Conservation (phyloP, 306 rosid genomes). For the Casuarina glauca region DNA sequence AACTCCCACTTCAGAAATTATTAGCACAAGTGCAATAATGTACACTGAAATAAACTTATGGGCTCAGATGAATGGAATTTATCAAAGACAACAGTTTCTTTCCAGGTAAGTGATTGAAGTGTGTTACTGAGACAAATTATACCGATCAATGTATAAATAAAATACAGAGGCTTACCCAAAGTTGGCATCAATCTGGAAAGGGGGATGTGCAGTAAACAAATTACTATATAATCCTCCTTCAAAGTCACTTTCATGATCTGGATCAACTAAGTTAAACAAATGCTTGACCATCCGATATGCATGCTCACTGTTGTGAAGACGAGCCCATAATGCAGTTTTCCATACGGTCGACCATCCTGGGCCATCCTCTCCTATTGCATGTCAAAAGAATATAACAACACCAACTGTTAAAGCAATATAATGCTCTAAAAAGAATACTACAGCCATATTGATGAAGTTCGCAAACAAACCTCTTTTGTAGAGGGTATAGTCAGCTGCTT, state of each 20-base stretch:
- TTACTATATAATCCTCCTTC: constrained; percentile 97
- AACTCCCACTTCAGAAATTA: neutral
- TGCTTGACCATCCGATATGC: constrained; percentile 90
- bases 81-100: neutral
- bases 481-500: constrained; percentile 66
- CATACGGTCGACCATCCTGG: constrained; percentile 99
- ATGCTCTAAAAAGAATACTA: too few relatives aligned
- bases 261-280: constrained; percentile 80
- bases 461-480: constrained; percentile 70
- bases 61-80: neutral
- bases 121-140: neutral
- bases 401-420: neutral
- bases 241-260: constrained; percentile 59
- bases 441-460: too few relatives aligned
- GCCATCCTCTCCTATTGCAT: constrained; percentile 83
- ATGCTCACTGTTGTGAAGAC: constrained; percentile 80
- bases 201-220: constrained; percentile 87
- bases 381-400: constrained; percentile 20
- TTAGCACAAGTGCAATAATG: neutral
- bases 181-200: constrained; percentile 97
- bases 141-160: neutral
- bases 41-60: neutral
- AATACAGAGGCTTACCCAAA: constrained; percentile 63
- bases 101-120: neutral
- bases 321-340: constrained; percentile 86